Evolutionary conservation across 495 filamentous ascomycete genomes (phyloP).

Genomic region (Xylaria bambusicola): DNA sequence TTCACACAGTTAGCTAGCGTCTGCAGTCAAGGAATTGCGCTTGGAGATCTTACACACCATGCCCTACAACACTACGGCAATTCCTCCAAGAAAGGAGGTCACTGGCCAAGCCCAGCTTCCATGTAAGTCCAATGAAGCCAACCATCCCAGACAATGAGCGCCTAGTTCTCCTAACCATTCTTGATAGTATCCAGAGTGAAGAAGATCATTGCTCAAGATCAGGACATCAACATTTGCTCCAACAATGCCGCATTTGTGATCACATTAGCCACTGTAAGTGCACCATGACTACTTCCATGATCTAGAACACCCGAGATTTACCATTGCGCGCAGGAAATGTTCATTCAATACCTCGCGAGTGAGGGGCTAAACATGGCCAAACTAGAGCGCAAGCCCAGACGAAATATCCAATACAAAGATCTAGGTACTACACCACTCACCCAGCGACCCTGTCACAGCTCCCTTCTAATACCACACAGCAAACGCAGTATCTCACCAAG

Average conservation of each 20-base stretch:
- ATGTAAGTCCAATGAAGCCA: conserved; percentile 56
- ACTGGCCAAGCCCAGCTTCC: conserved; percentile 85
- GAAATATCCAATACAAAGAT: conserved; percentile 96
- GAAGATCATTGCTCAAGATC: conserved; percentile 87
- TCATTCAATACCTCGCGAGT: conserved; percentile 86
- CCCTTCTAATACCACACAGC: conserved; percentile 48
- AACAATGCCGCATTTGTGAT: conserved; percentile 95
- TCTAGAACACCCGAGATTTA: conserved; percentile 7
- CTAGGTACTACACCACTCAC: conserved; percentile 37
- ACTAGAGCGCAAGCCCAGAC: conserved; percentile 83
- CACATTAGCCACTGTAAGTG: conserved; percentile 77
- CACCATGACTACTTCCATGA: conserved; percentile 2
- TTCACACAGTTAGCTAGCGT: no score
- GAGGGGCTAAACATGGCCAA: conserved; percentile 88
- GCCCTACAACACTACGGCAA: conserved; percentile 88
- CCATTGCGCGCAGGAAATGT: conserved; percentile 73
- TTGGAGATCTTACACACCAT: conserved; percentile 45
- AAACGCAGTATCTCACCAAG: conserved; percentile 81
- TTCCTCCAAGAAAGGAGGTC: conserved; percentile 75
- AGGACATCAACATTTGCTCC: conserved; percentile 79
- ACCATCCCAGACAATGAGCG: neutral
- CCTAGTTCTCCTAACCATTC: neutral
- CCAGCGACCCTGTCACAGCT: neutral
- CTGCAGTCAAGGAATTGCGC: neutral
- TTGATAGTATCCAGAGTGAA: conserved; percentile 82